Conservation (phyloP, 1,139 yeast genomes). For the Insectozyma bohioensis region DNA sequence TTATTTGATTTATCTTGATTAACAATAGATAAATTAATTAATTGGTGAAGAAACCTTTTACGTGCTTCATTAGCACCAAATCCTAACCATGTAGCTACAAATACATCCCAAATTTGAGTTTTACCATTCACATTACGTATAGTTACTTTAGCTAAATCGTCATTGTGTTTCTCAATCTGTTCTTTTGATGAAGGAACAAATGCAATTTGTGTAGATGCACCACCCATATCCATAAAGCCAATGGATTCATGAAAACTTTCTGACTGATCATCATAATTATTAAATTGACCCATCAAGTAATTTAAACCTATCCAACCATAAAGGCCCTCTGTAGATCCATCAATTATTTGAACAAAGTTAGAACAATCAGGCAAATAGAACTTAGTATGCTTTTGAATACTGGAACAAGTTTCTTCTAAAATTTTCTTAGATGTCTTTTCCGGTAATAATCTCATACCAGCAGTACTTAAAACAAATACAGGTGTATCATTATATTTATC, state of each 20-base stretch:
- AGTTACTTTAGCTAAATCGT: conserved; percentile 59
- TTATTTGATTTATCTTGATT: conserved; percentile 20
- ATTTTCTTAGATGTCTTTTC: conserved; percentile 44
- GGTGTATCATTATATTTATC: conserved; percentile 59
- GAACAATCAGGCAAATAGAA: conserved; percentile 54
- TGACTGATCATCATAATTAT: conserved; percentile 37
- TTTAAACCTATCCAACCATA: conserved; percentile 82
- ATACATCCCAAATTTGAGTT: conserved; percentile 65
- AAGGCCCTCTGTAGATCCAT: conserved; percentile 78
- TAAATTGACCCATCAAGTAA: conserved; percentile 58
- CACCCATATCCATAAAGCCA: conserved; percentile 92
- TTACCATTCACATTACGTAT: conserved; percentile 62
- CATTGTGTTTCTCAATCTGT: conserved; percentile 56
- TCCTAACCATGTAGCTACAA: conserved; percentile 82
- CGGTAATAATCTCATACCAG: conserved; percentile 74
- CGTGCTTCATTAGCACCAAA: conserved; percentile 85
- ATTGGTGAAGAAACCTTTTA: conserved; percentile 56
- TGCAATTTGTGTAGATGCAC: conserved; percentile 81
- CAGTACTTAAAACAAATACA: conserved; percentile 72
- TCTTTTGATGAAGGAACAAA: conserved; percentile 62
- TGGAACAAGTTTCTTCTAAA: conserved; percentile 51
- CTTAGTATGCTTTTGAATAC: conserved; percentile 46
- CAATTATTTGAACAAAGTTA: conserved; percentile 67
- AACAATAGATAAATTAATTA: conserved; percentile 33
- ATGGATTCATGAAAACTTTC: conserved; percentile 47